Evolutionary conservation across 1,284 basidiomycete genomes (phyloP).

Genomic region (Boletus semigastroideus): DNA sequence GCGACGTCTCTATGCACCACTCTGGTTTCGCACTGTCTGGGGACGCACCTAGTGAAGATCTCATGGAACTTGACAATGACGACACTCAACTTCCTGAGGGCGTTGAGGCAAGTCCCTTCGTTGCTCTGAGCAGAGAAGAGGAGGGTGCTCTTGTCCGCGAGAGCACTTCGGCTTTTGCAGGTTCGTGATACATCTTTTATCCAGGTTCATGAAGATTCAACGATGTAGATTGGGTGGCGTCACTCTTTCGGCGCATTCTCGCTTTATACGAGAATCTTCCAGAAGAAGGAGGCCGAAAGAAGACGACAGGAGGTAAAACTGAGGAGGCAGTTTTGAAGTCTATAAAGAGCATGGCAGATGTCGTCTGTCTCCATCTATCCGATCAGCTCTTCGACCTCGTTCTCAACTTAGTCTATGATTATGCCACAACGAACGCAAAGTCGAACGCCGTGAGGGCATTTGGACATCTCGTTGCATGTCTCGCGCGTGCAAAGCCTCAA

Average conservation of each 20-base stretch:
- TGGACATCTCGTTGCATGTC: conserved; percentile 85
- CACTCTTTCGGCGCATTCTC: conserved; percentile 85
- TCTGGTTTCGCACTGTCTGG: conserved; percentile 53
- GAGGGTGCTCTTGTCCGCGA: conserved; percentile 75
- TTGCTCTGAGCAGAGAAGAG: conserved; percentile 61
- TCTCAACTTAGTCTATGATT: conserved; percentile 83
- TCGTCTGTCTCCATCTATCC: conserved; percentile 86
- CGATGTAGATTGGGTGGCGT: conserved; percentile 79
- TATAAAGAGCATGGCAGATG: conserved; percentile 80
- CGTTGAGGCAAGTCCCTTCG: conserved; percentile 48
- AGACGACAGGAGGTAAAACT: conserved; percentile 82
- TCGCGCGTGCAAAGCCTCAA: conserved; percentile 78
- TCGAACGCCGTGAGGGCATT: conserved; percentile 90
- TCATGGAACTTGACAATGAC: conserved; percentile 53
- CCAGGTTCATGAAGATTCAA: conserved; percentile 8
- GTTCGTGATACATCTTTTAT: conserved; percentile 36
- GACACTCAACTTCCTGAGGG: conserved; percentile 52
- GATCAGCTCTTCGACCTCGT: conserved; percentile 86
- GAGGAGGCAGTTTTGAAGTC: conserved; percentile 85
- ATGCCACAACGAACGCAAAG: conserved; percentile 83
- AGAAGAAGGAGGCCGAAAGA: conserved; percentile 84
- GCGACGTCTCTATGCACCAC: conserved; percentile 68
- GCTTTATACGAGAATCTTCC: conserved; percentile 91
- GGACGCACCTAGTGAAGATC: conserved; percentile 51
- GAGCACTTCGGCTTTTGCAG: conserved; percentile 79